Conservation (phyloP, 164 flowering plant species). For the Chimonanthus salicifolius region DNA sequence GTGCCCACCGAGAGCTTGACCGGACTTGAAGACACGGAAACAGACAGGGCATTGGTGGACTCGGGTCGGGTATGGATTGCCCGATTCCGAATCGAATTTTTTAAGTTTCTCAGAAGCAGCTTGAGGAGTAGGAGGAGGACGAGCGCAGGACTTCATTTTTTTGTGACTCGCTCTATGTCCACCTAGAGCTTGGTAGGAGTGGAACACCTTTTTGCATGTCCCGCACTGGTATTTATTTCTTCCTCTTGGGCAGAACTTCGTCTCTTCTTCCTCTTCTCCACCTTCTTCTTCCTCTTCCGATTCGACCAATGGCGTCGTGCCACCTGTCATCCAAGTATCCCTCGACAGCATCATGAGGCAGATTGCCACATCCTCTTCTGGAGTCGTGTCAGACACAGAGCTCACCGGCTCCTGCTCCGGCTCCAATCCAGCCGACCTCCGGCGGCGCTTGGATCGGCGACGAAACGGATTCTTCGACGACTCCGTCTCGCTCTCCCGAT, state of each 20-base stretch:
- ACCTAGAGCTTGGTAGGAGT: constrained; percentile 82
- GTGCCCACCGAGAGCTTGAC: constrained; percentile 97
- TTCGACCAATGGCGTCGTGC: not conserved
- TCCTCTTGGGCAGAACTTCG: not conserved
- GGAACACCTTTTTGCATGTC: constrained; percentile 65
- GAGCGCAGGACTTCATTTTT: constrained; percentile 36
- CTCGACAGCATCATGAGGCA: constrained; percentile 84
- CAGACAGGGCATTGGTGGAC: constrained; percentile 76
- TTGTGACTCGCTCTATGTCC: constrained; percentile 92
- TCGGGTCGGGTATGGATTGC: constrained; percentile 19
- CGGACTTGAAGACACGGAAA: constrained; percentile 59
- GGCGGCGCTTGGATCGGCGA: constrained; percentile 47
- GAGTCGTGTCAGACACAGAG: constrained; percentile 61
- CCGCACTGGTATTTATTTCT: constrained; percentile 61
- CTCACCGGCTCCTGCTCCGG: constrained; percentile 53
- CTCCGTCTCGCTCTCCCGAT: constrained; percentile 75
- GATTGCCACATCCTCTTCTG: constrained; percentile 76
- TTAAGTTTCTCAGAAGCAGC: not conserved
- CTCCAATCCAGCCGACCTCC: constrained; percentile 5
- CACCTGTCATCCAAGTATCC: constrained; percentile 45
- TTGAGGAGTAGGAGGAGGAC: not conserved
- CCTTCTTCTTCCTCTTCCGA: not conserved
- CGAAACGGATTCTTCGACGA: constrained; percentile 48
- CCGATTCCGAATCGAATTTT: constrained; percentile 5
- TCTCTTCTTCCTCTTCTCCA: not conserved